Conservation (phyloP, 176 grass and related monocot genomes). For the Tillandsia fasciculata region DNA sequence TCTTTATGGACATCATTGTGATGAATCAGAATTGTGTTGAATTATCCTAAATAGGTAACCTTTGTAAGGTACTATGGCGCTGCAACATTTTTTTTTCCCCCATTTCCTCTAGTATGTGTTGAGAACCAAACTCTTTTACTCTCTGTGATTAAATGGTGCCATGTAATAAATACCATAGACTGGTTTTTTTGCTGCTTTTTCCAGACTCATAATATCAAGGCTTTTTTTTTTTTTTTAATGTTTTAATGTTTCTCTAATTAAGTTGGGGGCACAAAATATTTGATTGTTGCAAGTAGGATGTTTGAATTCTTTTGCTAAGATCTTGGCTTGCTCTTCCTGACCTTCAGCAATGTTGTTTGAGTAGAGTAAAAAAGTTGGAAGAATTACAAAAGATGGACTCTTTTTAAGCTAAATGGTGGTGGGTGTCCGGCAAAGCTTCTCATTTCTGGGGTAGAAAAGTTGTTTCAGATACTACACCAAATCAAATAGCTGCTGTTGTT, state of each 20-base stretch:
- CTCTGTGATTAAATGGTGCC: slow-evolving; percentile 13
- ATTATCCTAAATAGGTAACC: slow-evolving; percentile 23
- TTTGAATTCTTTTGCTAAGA: no score
- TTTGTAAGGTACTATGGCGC: slow-evolving; percentile 21
- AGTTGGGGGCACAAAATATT: no score
- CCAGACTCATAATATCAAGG: background rate
- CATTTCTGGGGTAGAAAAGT: no score
- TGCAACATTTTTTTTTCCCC: slow-evolving; percentile 1
- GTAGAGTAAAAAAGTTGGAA: no score
- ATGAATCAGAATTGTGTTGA: slow-evolving; percentile 15
- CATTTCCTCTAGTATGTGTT: slow-evolving; percentile 10
- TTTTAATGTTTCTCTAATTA: background rate
- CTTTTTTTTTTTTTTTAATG: background rate
- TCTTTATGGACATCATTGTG: slow-evolving; percentile 4
- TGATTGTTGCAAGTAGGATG: no score
- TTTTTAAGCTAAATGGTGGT: no score
- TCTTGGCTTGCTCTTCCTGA: no score
- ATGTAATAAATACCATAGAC: slow-evolving; percentile 41
- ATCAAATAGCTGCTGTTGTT: background rate
- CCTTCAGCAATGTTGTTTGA: no score
- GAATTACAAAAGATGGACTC: no score
- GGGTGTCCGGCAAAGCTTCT: no score
- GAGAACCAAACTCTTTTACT: slow-evolving; percentile 29
- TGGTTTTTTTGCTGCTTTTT: background rate
- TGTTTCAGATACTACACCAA: no score